phyloP scores from a whole-genome alignment of 1,284 basidiomycete species.

The Naganishia liquefaciens region DNA sequence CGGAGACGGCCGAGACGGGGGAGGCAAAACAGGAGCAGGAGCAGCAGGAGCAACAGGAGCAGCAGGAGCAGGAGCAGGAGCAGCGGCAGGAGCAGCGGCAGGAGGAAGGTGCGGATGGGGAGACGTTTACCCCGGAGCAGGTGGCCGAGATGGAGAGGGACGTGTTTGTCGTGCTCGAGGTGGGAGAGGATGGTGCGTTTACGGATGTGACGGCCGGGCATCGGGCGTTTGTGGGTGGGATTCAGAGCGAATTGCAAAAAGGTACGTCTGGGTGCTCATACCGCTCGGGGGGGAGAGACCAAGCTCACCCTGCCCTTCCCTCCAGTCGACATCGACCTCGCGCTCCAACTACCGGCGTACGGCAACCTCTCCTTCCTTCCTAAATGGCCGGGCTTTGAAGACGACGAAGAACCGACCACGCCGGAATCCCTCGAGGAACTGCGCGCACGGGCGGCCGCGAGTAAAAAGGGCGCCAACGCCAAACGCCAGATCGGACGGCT shows the following conservation, averaged over 20 bases:
- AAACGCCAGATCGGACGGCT: slow-evolving; percentile 44
- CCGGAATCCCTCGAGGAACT: slow-evolving; percentile 33
- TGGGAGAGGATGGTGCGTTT: slow-evolving; percentile 7
- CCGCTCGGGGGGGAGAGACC: too few relatives aligned
- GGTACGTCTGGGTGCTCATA: not conserved
- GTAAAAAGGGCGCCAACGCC: slow-evolving; percentile 26
- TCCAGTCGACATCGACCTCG: slow-evolving; percentile 23
- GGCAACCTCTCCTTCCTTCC: slow-evolving; percentile 47
- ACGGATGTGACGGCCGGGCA: slow-evolving; percentile 1
- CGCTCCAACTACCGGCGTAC: slow-evolving; percentile 44
- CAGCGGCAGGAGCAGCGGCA: slow-evolving; percentile 21
- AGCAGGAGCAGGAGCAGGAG: not conserved
- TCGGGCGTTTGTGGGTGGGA: not conserved
- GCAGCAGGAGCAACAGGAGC: not conserved
- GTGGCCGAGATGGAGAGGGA: slow-evolving; percentile 27
- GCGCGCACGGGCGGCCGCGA: slow-evolving; percentile 38
- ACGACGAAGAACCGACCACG: slow-evolving; percentile 46
- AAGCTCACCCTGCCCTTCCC: too few relatives aligned
- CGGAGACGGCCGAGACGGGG: slow-evolving; percentile 25
- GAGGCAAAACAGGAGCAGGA: slow-evolving; percentile 15
- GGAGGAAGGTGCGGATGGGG: not conserved
- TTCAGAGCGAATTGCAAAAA: slow-evolving; percentile 18
- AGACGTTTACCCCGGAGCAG: slow-evolving; percentile 31
- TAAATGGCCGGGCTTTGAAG: slow-evolving; percentile 51
- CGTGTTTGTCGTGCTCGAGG: slow-evolving; percentile 13